Base-by-base conservation (phyloP, 164 flowering plant genomes). In the Liriodendron chinense region DNA sequence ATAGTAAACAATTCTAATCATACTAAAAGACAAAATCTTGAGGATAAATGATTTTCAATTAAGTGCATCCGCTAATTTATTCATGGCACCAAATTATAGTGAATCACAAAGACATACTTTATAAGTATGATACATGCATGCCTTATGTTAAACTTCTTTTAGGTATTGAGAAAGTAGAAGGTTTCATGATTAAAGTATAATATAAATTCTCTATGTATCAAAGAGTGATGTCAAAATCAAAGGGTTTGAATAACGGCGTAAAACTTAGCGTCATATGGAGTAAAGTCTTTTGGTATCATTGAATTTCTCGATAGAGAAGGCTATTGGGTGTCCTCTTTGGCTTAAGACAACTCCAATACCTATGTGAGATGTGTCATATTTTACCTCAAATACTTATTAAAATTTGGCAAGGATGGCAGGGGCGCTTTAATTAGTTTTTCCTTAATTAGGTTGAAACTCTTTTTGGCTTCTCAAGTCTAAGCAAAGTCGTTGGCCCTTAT, bases 81-180 rank as follows among this genome's bases (percentile, higher is more conserved):
- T n/a, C n/a, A n/a, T n/a, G n/a, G n/a, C n/a, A n/a, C n/a, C n/a
- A n/a, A n/a, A n/a, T 48, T 12, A 14, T 74, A 23, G 9, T 74
- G 28, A 1, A 74, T 10, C 5, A 47, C 20, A 50, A 74, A 74
- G 0, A 22, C 9, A 22, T 21, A 74, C 25, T 66, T 66, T 74
- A 47, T 9, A 65, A 8, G 47, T 6, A 74, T 1, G 43, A 3
- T 1, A 47, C 76, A 74, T 22, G 47, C 76, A 50, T 74, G 71
- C 5, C 62, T 10, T 12, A 16, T 2, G 24, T 21, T 72, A 0
- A 72, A 18, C 22, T 72, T 62, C 50, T 43, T n/a, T n/a, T n/a
- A n/a, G n/a, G n/a, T n/a, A n/a, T n/a, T n/a, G n/a, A n/a, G n/a
- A 64, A 3, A 6, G 7, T 20, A 62, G 20, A 2, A n/a, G n/a